phyloP scores from a whole-genome alignment of 2,329 filamentous ascomycete species.

The Ophioceras dolichostomum region DNA sequence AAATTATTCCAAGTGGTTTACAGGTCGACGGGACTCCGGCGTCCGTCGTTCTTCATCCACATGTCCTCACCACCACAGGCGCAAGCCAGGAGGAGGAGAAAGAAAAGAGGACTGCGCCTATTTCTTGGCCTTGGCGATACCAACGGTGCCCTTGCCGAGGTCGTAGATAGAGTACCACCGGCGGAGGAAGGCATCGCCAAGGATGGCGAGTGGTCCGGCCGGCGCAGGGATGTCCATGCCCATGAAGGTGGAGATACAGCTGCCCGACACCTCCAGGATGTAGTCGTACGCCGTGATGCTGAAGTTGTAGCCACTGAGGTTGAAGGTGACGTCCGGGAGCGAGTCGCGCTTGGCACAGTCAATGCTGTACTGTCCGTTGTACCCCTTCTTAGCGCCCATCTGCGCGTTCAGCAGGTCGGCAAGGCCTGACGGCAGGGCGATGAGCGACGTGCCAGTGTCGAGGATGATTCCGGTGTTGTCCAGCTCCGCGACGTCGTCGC shows the following conservation, averaged over 20 bases:
- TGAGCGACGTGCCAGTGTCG: conserved; percentile 95
- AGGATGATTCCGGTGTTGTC: conserved; percentile 94
- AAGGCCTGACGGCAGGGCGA: conserved; percentile 80
- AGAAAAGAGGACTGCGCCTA: too few species aligned
- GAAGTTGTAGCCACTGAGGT: conserved; percentile 84
- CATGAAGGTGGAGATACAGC: conserved; percentile 96
- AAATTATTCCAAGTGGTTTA: too few species aligned
- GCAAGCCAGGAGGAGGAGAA: too few species aligned
- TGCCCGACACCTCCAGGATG: conserved; percentile 88
- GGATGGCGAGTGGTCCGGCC: conserved; percentile 82
- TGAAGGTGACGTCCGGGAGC: conserved; percentile 88
- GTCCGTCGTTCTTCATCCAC: too few species aligned
- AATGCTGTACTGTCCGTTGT: conserved; percentile 90
- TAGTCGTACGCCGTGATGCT: conserved; percentile 83
- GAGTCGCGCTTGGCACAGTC: conserved; percentile 75
- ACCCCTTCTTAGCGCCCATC: conserved; percentile 96
- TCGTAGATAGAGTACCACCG: conserved; percentile 96
- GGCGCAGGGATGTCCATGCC: conserved; percentile 88
- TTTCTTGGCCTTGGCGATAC: conserved; percentile 71
- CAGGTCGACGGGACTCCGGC: too few species aligned
- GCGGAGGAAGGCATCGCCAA: conserved; percentile 78
- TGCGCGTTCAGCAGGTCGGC: conserved; percentile 95
- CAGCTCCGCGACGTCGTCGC: conserved; percentile 73
- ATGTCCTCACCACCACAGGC: too few species aligned
- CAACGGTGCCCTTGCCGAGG: conserved; percentile 77